phyloP scores from a whole-genome alignment of 1,284 basidiomycete species.

The Ustilago tritici region DNA sequence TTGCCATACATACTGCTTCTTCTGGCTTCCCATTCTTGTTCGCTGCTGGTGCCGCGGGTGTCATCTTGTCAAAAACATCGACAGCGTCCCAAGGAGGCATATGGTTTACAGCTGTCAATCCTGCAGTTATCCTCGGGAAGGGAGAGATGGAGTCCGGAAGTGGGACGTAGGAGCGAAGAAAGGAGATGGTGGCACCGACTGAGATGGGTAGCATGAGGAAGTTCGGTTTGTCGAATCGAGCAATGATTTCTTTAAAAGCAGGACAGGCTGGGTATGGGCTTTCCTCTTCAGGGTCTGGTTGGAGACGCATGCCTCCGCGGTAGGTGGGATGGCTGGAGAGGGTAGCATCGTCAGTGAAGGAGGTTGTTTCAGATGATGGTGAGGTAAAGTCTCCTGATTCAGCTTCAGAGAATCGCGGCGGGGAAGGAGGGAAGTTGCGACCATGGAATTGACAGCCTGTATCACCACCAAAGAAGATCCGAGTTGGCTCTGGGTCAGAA shows the following conservation, averaged over 20 bases:
- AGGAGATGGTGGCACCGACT: conserved; percentile 67
- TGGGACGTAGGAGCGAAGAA: conserved; percentile 60
- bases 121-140: conserved; percentile 54
- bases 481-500: neutral
- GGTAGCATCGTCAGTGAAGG: conserved; percentile 13
- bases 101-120: conserved; percentile 64
- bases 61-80: conserved; percentile 50
- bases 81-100: conserved; percentile 65
- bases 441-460: conserved; percentile 65
- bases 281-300: conserved; percentile 6
- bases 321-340: conserved; percentile 16
- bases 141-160: conserved; percentile 55
- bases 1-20: conserved; percentile 34
- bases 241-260: conserved; percentile 58
- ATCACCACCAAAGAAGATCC: conserved; percentile 65
- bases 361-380: conserved; percentile 7
- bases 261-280: conserved; percentile 57
- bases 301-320: conserved; percentile 25
- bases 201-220: conserved; percentile 63
- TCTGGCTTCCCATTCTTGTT: neutral
- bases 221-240: conserved; percentile 51
- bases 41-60: neutral
- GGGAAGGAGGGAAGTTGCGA: conserved; percentile 35
- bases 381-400: conserved; percentile 1
- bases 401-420: conserved; percentile 18